Base-by-base conservation (phyloP, 2,329 filamentous ascomycete genomes). In the Corynespora cassiicola region DNA sequence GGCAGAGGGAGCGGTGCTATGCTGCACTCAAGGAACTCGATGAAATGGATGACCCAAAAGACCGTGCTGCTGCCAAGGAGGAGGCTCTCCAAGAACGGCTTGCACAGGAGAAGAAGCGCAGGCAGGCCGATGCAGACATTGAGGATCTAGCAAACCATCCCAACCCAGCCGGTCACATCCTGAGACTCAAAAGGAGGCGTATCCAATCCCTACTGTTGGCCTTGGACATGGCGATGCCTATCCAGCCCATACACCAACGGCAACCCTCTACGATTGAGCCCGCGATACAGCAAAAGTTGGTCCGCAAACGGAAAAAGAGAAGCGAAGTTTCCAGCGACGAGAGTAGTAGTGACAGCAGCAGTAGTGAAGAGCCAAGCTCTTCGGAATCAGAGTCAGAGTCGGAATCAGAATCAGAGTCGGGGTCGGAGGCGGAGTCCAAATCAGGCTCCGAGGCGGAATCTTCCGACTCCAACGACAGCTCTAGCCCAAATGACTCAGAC, bases 1-100 rank as follows among this genome's bases (percentile, higher is more conserved):
- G 89, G 38, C 71, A 96, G 46, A 76, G 77, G 24, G 78, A 88
- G 55, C 75, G 80, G 38, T 88, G 88, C 16, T 73, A 81, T 42
- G 78, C 84, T 34, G 70, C 85, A 32, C 76, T 84, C 50, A 75
- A 78, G 14, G 64, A 68, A 17, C 77, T 83, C 47, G 75, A 79
- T 25, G 51, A 55, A 23, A 68, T 72, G 61, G 64, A 70, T 17
- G 63, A 67, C 9, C 38, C 44, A 8, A 58, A 56, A 12, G 63
- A 47, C 6, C 65, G 71, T 10, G 52, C 66, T 38, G 58, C 57
- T 4, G 66, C 68, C 6, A 62, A 69, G 27, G 61, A 67, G 5
- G 56, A 59, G 14, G 69, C 69, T 2, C 48, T 71, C 7, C 39
- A 66, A 15, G 59, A 63, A 16, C 60, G 67, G 3, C 48, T 70